Percentiles rank a stretch among this genome's conserved stretches.
phyloP scores from a whole-genome alignment of 1,284 basidiomycete species.

The Cryptococcus jaspeensis region DNA sequence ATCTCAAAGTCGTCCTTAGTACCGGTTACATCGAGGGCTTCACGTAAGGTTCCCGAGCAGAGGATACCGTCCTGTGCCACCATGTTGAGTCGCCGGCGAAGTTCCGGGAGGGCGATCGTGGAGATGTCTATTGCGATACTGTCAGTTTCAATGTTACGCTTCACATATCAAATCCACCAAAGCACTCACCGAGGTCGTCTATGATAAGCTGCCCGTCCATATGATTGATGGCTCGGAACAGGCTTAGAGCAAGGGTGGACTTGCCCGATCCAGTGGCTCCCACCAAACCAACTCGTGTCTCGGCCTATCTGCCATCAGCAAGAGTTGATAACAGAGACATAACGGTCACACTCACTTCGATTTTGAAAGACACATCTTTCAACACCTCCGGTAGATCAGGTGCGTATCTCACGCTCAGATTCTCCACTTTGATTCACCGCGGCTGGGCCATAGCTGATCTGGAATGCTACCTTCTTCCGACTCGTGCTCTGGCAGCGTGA shows the following conservation, averaged over 20 bases:
- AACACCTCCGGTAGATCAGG: conserved; percentile 70
- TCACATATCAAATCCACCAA: neutral
- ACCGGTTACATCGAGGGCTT: conserved; percentile 60
- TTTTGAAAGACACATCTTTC: conserved; percentile 62
- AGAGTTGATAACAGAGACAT: too few species aligned
- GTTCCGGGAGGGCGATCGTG: conserved; percentile 58
- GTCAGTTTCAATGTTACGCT: too few species aligned
- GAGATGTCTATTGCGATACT: conserved; percentile 51
- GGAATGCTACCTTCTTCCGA: conserved; percentile 25
- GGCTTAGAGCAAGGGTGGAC: conserved; percentile 64
- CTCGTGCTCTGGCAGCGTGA: conserved; percentile 34
- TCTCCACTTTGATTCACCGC: conserved; percentile 64
- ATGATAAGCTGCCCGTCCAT: conserved; percentile 65
- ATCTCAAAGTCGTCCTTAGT: too few species aligned
- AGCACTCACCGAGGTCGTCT: conserved; percentile 61
- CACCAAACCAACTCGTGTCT: conserved; percentile 76
- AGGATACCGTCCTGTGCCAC: conserved; percentile 48
- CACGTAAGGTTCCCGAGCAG: conserved; percentile 60
- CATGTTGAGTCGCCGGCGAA: conserved; percentile 65
- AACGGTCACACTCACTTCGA: conserved; percentile 48
- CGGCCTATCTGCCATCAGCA: conserved; percentile 55
- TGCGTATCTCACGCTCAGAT: conserved; percentile 67
- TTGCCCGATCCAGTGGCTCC: conserved; percentile 68
- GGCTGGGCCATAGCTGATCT: conserved; percentile 64
- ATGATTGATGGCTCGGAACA: conserved; percentile 72